These are phyloP conservation scores for Orbilia javanica DNA, from an alignment of 2,329 filamentous ascomycete genomes.

Conservation along the genomic window DNA sequence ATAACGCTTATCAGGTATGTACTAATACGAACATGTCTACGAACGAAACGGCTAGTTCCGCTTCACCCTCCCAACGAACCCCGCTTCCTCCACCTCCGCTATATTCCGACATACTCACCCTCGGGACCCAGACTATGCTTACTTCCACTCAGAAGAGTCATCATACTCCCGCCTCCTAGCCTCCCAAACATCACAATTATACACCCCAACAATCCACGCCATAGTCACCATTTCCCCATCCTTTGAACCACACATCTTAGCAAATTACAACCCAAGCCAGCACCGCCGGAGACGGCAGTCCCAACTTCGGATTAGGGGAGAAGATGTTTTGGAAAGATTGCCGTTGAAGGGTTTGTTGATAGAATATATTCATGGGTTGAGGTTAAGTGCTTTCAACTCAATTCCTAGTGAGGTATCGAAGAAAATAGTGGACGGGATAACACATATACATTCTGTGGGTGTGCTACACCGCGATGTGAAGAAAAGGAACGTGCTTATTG, in stretches of 20 bases:
- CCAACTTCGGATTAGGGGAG: neutral
- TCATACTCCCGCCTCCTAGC: slow-evolving; percentile 37
- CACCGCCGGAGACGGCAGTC: slow-evolving; percentile 35
- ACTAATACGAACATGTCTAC: neutral
- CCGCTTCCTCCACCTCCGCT: neutral
- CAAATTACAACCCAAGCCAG: slow-evolving; percentile 5
- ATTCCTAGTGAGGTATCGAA: slow-evolving; percentile 24
- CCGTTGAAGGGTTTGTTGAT: slow-evolving; percentile 46
- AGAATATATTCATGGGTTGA: slow-evolving; percentile 38
- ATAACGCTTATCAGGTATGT: neutral
- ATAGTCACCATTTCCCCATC: slow-evolving; percentile 30
- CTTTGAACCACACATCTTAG: slow-evolving; percentile 23
- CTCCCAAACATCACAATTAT: neutral
- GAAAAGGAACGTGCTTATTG: slow-evolving; percentile 44
- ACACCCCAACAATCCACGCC: slow-evolving; percentile 25
- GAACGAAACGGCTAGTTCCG: slow-evolving; percentile 29
- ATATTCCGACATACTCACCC: slow-evolving; percentile 5
- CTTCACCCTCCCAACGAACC: slow-evolving; percentile 24
- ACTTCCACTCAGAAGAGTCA: slow-evolving; percentile 36
- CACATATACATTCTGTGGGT: slow-evolving; percentile 26
- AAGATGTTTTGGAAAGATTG: neutral
- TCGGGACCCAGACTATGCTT: slow-evolving; percentile 32
- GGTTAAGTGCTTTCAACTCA: slow-evolving; percentile 25
- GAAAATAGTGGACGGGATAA: slow-evolving; percentile 39
- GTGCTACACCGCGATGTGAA: slow-evolving; percentile 48